Evolutionary conservation across 331 rosid species (phyloP), one percentile per base, ranked within the genome.

Genomic region (Quercus tomentella): DNA sequence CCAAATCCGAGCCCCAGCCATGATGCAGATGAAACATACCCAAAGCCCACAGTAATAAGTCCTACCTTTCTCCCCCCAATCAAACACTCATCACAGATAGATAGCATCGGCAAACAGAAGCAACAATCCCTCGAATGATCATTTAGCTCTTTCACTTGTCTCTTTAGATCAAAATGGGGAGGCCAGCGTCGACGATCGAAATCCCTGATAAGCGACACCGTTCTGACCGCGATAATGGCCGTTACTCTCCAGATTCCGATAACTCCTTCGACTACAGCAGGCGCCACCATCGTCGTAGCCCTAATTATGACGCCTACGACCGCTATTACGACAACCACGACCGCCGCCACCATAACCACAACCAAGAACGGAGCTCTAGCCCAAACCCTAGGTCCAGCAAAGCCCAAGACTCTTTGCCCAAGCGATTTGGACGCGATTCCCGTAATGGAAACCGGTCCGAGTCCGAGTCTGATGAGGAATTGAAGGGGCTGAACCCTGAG

Each of bases 381-480:
- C 54, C 54, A 3, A 86, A 72, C 90, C 93, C 94, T 86, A 82
- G 87, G 80, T 62, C 68, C 63, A 23, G 76, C 66, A 82, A 89
- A 63, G 84, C 68, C 37, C 43, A 17, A 5, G 49, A 83, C 61
- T 35, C 71, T 37, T 62, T 92, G 12, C 98, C 98, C 2, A 92
- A 76, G 74, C 89, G 82, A 51, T 94, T 94, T 23, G 97, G 97
- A 8, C 87, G 87, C 1, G 82, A 73, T 0, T 88, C 72, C 17
- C 80, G 77, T 10, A 45, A 45, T 1, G 78, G 82, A 18, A 87
- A 73, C n/a, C 84, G 85, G 20, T 65, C 84, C 9, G 93, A 84
- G 10, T 79, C 89, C 2, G 98, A 87, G 20, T 92, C 96, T 10
- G 97, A 94, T 14, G 97, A 92, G 80, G 98, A 94, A 81, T 77